Percentiles rank a stretch among this genome's conserved stretches.
These are phyloP conservation scores for Aspergillus ruber DNA, from an alignment of 2,329 filamentous ascomycete species.

Conservation along the genomic window DNA sequence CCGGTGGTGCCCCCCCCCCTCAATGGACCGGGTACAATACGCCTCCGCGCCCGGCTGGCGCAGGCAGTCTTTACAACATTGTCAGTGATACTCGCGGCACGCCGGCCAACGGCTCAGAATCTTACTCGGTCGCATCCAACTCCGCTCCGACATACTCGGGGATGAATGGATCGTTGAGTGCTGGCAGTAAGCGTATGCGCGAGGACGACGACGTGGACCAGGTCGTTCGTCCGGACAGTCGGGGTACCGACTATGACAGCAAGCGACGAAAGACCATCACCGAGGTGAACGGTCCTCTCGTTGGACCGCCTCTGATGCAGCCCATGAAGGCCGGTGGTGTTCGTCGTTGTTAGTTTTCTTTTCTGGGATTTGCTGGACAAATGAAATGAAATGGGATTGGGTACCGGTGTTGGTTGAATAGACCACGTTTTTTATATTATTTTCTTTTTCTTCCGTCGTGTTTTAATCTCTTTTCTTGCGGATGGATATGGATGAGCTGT, in stretches of 20 bases:
- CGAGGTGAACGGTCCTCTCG: slow-evolving; percentile 48
- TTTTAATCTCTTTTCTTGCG: slow-evolving; percentile 1
- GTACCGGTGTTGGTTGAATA: slow-evolving; percentile 3
- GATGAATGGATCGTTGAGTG: slow-evolving; percentile 58
- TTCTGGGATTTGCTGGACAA: neutral
- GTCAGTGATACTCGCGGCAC: slow-evolving; percentile 71
- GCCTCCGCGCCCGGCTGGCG: slow-evolving; percentile 62
- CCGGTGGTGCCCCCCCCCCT: slow-evolving; percentile 61
- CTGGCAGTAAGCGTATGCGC: slow-evolving; percentile 53
- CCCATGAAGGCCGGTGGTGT: slow-evolving; percentile 39
- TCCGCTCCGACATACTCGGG: slow-evolving; percentile 51
- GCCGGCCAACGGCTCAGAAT: slow-evolving; percentile 62
- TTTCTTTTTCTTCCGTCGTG: neutral
- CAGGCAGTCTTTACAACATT: slow-evolving; percentile 81
- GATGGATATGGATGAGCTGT: slow-evolving; percentile 2
- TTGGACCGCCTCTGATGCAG: slow-evolving; percentile 34
- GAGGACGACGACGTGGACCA: slow-evolving; percentile 62
- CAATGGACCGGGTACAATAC: slow-evolving; percentile 78
- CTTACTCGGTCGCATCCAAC: slow-evolving; percentile 63
- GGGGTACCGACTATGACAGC: slow-evolving; percentile 54
- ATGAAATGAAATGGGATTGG: neutral
- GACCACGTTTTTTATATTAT: neutral
- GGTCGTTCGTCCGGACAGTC: slow-evolving; percentile 57
- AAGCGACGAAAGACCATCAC: slow-evolving; percentile 77
- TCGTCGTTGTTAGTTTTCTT: slow-evolving; percentile 28